These are phyloP conservation scores for Prunus salicina DNA, from an alignment of 306 rosid species.

Conservation along the genomic window DNA sequence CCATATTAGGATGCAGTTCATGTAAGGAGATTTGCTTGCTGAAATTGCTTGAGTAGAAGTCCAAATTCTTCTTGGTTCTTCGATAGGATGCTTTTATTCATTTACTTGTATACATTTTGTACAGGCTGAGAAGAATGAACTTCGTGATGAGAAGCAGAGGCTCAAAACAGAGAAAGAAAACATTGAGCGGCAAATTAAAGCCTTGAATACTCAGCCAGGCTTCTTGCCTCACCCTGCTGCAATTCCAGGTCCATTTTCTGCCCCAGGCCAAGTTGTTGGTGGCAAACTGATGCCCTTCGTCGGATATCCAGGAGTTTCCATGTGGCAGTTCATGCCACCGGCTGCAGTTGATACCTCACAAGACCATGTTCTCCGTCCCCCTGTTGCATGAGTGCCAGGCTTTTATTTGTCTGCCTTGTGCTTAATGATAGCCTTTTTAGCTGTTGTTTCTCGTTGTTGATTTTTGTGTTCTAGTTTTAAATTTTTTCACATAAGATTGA, in stretches of 20 bases:
- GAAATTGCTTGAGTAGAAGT: background rate
- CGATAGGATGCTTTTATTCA: background rate
- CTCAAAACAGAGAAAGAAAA: constrained; percentile 74
- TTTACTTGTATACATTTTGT: background rate
- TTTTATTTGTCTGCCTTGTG: background rate
- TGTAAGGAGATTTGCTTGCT: background rate
- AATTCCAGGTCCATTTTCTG: constrained; percentile 40
- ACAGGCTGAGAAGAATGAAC: constrained; percentile 92
- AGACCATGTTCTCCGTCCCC: constrained; percentile 91
- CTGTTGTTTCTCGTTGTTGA: constrained; percentile 4
- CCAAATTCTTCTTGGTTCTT: background rate
- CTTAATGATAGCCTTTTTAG: background rate
- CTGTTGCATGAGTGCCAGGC: constrained; percentile 64
- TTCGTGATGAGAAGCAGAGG: constrained; percentile 90
- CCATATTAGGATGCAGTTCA: background rate
- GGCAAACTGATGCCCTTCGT: constrained; percentile 75
- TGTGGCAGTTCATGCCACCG: constrained; percentile 96
- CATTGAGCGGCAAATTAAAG: constrained; percentile 56
- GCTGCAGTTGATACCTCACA: constrained; percentile 78
- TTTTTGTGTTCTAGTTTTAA: background rate
- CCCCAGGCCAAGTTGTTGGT: constrained; percentile 51
- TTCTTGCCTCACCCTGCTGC: constrained; percentile 57
- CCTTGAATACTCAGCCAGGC: constrained; percentile 44
- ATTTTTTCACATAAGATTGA: background rate
- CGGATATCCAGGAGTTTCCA: constrained; percentile 82